Evolutionary conservation across 2,329 filamentous ascomycete species (phyloP).

Genomic region (Lasiodiplodia sp.): DNA sequence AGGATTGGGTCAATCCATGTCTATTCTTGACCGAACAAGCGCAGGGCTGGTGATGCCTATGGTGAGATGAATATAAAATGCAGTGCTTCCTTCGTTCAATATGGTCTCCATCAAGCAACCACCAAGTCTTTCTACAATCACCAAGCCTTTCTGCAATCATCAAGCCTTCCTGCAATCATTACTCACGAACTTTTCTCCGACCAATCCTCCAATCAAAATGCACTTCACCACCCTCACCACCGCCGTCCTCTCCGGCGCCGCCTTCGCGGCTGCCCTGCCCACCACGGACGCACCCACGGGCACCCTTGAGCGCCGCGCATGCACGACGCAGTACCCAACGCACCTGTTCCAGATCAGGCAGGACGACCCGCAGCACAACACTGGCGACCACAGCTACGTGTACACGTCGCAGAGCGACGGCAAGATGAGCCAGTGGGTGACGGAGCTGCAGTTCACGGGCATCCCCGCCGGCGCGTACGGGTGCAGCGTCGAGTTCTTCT

Average conservation of each 20-base stretch:
- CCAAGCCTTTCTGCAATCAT: background rate
- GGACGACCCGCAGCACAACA: slow-evolving; percentile 35
- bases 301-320: slow-evolving; percentile 34
- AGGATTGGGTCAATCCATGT: background rate
- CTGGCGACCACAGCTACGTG: slow-evolving; percentile 27
- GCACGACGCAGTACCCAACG: slow-evolving; percentile 34
- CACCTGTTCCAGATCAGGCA: slow-evolving; percentile 36
- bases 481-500: slow-evolving; percentile 40
- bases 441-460: slow-evolving; percentile 34
- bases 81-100: background rate
- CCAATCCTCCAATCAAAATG: slow-evolving; percentile 30
- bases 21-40: background rate
- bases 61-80: background rate
- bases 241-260: slow-evolving; percentile 32
- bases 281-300: slow-evolving; percentile 27
- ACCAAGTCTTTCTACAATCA: background rate
- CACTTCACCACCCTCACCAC: slow-evolving; percentile 34
- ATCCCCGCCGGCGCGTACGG: slow-evolving; percentile 37
- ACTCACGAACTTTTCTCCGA: background rate
- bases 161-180: background rate
- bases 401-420: slow-evolving; percentile 28
- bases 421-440: slow-evolving; percentile 28
- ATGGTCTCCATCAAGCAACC: background rate
- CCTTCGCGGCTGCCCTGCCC: slow-evolving; percentile 33
- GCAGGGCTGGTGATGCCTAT: background rate